These are phyloP conservation scores for Aspergillus ustus DNA, from an alignment of 2,329 filamentous ascomycete genomes.

Conservation along the genomic window DNA sequence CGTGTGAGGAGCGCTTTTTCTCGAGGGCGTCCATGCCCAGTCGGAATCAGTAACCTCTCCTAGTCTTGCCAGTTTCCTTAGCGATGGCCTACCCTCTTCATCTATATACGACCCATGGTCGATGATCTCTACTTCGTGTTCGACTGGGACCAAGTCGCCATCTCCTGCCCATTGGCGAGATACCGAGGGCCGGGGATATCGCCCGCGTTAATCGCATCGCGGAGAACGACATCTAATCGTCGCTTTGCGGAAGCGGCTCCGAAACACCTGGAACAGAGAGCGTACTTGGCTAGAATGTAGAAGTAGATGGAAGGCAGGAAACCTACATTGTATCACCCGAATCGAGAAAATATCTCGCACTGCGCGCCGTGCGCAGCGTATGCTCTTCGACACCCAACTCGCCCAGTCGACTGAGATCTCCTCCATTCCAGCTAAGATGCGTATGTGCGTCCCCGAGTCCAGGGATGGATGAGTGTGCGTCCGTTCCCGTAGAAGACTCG, in stretches of 20 bases:
- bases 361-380: no score
- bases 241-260: constrained; percentile 55
- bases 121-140: constrained; percentile 53
- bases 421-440: constrained; percentile 10
- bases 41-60: no score
- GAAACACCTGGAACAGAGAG: constrained; percentile 38
- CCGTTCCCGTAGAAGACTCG: no score
- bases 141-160: constrained; percentile 50
- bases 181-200: constrained; percentile 54
- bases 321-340: constrained; percentile 50
- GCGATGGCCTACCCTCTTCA: constrained; percentile 29
- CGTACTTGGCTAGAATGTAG: neutral
- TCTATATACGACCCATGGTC: constrained; percentile 55
- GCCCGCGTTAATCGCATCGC: constrained; percentile 56
- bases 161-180: constrained; percentile 56
- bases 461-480: no score
- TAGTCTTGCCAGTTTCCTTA: no score
- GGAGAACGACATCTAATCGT: constrained; percentile 52
- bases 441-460: constrained; percentile 11
- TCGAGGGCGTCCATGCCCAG: constrained; percentile 38
- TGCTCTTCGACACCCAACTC: no score
- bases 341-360: no score
- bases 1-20: constrained; percentile 42
- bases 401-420: no score
- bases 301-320: neutral